Percentiles rank a stretch among this genome's conserved stretches.
These are phyloP conservation scores for Ceratocystis lukuohia DNA, from an alignment of 2,329 filamentous ascomycete species.

Conservation along the genomic window DNA sequence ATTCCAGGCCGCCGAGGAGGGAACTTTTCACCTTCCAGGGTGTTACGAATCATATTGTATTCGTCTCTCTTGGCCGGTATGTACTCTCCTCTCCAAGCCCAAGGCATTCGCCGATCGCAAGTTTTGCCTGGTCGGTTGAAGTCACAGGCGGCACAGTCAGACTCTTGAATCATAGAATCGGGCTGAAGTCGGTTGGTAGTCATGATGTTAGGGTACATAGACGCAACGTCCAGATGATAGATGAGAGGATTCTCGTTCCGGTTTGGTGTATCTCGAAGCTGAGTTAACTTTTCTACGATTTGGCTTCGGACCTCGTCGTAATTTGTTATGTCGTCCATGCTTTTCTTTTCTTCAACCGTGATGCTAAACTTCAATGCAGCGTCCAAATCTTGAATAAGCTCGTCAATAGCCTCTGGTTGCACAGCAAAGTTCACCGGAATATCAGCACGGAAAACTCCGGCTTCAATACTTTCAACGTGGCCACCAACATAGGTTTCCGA, in stretches of 20 bases:
- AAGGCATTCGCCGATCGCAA: constrained; percentile 85
- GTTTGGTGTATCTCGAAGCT: constrained; percentile 71
- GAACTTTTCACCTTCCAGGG: constrained; percentile 83
- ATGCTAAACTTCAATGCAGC: constrained; percentile 80
- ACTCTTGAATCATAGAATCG: constrained; percentile 97
- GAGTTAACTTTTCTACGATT: constrained; percentile 56
- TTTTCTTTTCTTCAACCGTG: constrained; percentile 71
- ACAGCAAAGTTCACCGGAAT: constrained; percentile 89
- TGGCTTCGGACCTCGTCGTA: constrained; percentile 75
- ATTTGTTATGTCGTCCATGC: constrained; percentile 63
- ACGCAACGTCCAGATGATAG: constrained; percentile 95
- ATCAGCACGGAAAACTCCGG: constrained; percentile 88
- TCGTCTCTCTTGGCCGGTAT: constrained; percentile 91
- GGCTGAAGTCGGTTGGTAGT: constrained; percentile 95
- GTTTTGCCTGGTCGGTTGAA: constrained; percentile 97
- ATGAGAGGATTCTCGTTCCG: constrained; percentile 77
- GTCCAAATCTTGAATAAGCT: constrained; percentile 75
- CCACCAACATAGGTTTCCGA: constrained; percentile 97
- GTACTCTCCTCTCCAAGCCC: constrained; percentile 97
- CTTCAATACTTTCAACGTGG: constrained; percentile 98
- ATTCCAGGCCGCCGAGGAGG: constrained; percentile 63
- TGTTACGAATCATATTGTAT: constrained; percentile 96
- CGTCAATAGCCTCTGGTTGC: constrained; percentile 79
- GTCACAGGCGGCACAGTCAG: constrained; percentile 92
- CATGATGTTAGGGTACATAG: constrained; percentile 99